These are phyloP conservation scores for Penicillium dipodomyicola DNA, from an alignment of 495 filamentous ascomycete genomes.

Conservation along the genomic window DNA sequence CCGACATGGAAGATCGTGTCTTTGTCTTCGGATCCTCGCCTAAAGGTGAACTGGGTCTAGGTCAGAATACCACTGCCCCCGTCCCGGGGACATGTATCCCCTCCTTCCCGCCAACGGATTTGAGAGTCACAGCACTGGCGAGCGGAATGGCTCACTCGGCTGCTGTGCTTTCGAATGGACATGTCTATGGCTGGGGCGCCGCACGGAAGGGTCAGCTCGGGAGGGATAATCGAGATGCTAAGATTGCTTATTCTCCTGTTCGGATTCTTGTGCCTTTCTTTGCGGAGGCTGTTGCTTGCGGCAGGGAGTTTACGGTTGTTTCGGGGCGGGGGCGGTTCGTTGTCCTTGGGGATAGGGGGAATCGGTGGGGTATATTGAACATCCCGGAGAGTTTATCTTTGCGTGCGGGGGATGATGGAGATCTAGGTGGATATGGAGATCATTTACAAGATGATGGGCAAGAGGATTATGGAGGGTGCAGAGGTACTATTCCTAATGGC, in stretches of 20 bases:
- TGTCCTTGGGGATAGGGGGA: constrained; percentile 57
- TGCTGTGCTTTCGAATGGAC: constrained; percentile 67
- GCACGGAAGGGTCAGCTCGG: constrained; percentile 83
- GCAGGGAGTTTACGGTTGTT: constrained; percentile 77
- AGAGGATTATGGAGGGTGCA: neutral
- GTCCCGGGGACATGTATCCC: constrained; percentile 35
- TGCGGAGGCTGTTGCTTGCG: constrained; percentile 61
- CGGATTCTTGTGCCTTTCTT: constrained; percentile 56
- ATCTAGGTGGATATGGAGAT: neutral
- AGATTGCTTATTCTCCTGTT: constrained; percentile 55
- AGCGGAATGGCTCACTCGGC: constrained; percentile 77
- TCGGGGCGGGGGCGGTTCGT: constrained; percentile 51
- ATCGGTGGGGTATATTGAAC: constrained; percentile 64
- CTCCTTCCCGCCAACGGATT: constrained; percentile 59
- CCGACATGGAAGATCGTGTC: constrained; percentile 38
- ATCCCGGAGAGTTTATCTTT: constrained; percentile 30
- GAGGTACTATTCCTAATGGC: neutral
- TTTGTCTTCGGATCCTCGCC: constrained; percentile 61
- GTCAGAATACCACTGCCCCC: constrained; percentile 26
- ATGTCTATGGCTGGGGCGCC: constrained; percentile 85
- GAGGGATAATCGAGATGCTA: constrained; percentile 31
- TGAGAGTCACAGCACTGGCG: constrained; percentile 54
- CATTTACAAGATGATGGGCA: neutral
- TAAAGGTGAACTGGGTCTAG: constrained; percentile 72
- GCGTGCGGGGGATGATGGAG: constrained; percentile 15